phyloP scores from a whole-genome alignment of 106 monocot species.

The Iris macrosiphon region DNA sequence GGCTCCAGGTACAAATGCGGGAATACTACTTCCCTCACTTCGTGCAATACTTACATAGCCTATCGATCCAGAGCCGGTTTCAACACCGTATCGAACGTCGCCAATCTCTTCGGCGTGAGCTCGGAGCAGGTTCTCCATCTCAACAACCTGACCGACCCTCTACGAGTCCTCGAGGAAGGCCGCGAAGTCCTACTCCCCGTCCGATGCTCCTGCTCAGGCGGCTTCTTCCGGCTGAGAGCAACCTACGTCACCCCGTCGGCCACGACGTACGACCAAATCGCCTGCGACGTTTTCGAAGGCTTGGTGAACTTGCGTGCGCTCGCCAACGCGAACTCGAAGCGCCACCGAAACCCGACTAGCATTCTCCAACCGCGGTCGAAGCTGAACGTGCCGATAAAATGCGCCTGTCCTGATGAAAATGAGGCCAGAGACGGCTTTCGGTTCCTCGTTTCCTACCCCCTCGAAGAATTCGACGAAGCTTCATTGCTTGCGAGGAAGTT shows the following conservation, averaged over 20 bases:
- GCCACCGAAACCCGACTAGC: not conserved
- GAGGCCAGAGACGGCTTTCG: constrained; percentile 2
- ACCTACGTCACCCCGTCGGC: not conserved
- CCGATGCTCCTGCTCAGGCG: constrained; percentile 13
- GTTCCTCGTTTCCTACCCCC: constrained; percentile 28
- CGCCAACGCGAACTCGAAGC: not conserved
- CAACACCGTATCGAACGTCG: constrained; percentile 10
- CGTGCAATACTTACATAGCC: constrained; percentile 20
- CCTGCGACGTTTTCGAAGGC: constrained; percentile 23
- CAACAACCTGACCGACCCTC: constrained; percentile 15
- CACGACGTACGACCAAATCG: not conserved
- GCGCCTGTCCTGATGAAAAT: constrained; percentile 23
- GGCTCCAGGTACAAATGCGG: constrained; percentile 12
- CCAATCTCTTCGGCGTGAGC: constrained; percentile 6
- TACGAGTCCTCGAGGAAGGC: constrained; percentile 8
- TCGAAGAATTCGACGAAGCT: constrained; percentile 4
- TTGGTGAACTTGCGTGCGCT: constrained; percentile 12
- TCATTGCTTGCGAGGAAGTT: constrained; percentile 8
- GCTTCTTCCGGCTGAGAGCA: constrained; percentile 5
- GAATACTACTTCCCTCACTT: not conserved
- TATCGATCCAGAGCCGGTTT: constrained; percentile 17
- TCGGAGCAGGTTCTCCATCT: constrained; percentile 1
- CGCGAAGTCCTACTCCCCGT: constrained; percentile 19
- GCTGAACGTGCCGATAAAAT: constrained; percentile 18
- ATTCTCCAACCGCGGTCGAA: not conserved